phyloP scores from a whole-genome alignment of 805 yeast genomes.

The Candida pseudoglaebosa region DNA sequence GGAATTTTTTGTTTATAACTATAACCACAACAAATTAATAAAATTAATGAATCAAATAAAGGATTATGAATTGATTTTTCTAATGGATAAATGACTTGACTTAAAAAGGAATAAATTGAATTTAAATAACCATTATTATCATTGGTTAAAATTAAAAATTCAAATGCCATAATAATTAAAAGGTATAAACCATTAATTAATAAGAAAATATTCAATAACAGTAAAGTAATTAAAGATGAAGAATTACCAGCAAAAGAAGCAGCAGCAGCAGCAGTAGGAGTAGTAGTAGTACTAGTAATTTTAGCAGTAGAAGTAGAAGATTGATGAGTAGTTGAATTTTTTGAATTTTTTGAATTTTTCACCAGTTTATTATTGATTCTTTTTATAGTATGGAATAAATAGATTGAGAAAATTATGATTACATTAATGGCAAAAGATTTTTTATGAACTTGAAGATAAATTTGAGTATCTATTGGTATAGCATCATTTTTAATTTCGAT shows the following conservation, averaged over 20 bases:
- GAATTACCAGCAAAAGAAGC: background rate
- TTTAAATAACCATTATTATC: background rate
- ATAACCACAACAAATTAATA: constrained; percentile 1
- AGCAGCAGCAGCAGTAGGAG: too few species aligned
- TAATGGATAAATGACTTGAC: background rate
- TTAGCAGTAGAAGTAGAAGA: too few species aligned
- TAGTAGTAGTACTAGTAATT: too few species aligned
- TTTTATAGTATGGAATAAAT: too few species aligned
- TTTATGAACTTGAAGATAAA: background rate
- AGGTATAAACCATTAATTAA: background rate
- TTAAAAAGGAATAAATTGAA: background rate
- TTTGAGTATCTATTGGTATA: constrained; percentile 5
- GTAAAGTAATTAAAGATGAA: background rate
- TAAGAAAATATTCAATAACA: background rate
- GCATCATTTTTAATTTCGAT: constrained; percentile 8
- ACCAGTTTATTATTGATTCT: background rate
- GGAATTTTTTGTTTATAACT: constrained; percentile 2
- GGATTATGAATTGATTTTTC: background rate
- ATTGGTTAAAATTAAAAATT: background rate
- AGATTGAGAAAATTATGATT: background rate
- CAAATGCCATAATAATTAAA: background rate
- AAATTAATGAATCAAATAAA: background rate
- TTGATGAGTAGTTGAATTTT: too few species aligned
- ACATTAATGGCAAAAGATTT: background rate
- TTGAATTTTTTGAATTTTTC: background rate